These are phyloP conservation scores for Periglandula ipomoeae DNA, from an alignment of 2,329 filamentous ascomycete species.

Conservation along the genomic window DNA sequence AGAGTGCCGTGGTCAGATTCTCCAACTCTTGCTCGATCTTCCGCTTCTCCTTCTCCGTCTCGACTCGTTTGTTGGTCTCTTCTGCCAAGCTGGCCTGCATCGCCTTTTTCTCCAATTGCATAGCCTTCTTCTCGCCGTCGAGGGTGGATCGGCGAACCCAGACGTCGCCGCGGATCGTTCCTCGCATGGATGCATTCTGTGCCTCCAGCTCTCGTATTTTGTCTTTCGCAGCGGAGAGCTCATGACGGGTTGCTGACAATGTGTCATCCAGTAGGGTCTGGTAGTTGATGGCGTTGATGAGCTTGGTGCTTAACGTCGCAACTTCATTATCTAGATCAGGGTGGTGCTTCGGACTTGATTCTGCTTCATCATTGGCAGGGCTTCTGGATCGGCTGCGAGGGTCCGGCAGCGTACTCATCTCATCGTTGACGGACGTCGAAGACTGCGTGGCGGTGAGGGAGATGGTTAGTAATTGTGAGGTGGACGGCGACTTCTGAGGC, in stretches of 20 bases:
- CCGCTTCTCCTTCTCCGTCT: slow-evolving; percentile 70
- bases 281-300: slow-evolving; percentile 95
- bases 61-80: slow-evolving; percentile 54
- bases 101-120: slow-evolving; percentile 50
- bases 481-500: slow-evolving; percentile 27
- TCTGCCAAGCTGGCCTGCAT: slow-evolving; percentile 51
- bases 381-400: slow-evolving; percentile 46
- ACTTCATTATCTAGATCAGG: slow-evolving; percentile 63
- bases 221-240: slow-evolving; percentile 65
- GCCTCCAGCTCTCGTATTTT: slow-evolving; percentile 60
- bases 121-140: slow-evolving; percentile 59
- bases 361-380: slow-evolving; percentile 28
- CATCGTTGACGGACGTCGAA: slow-evolving; percentile 38
- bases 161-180: slow-evolving; percentile 63
- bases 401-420: slow-evolving; percentile 62
- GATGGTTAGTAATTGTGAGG: slow-evolving; percentile 29
- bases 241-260: slow-evolving; percentile 70
- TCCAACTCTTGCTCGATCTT: slow-evolving; percentile 90
- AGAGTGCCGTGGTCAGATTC: slow-evolving; percentile 82
- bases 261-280: slow-evolving; percentile 88
- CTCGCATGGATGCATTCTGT: slow-evolving; percentile 56
- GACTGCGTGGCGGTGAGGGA: slow-evolving; percentile 28
- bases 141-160: slow-evolving; percentile 66
- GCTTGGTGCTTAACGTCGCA: slow-evolving; percentile 82
- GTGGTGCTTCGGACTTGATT: slow-evolving; percentile 31